Evolutionary conservation across 106 monocot species (phyloP), one percentile per base, ranked within the genome.

Genomic region (Dendrobium catenatum): DNA sequence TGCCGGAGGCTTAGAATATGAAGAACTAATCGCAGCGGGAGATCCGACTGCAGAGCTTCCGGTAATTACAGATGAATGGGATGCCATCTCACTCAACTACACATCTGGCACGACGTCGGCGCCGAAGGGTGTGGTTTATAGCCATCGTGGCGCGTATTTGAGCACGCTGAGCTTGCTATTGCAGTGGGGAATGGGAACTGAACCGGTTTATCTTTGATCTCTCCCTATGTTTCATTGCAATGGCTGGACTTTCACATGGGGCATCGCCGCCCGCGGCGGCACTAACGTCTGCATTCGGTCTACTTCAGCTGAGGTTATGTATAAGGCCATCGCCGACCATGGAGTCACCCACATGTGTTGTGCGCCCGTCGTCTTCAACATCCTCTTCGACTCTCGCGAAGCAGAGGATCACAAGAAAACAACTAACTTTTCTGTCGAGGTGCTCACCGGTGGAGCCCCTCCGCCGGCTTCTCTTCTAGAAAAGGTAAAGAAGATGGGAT

Each of bases 161-260:
- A 92, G 89, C 85, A 89, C 94, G 7, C 27, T 94, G 46, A 86
- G 80, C 76, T 84, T 89, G 4, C 86, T 94, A 17, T 86, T 96
- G 9, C 90, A 92, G 51, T 96, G 96, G 96, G 92, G 82, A 2
- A 90, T 96, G 2, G 85, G 82, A 4, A 19, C 51, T 18, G 88
- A 91, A 64, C 96, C 94, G 0, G 96, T 96, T 4, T 96, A 96
- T 79, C 59, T 94, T 4, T 96, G 94, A 94, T 86, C 96, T 0
- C 86, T 96, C 31, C 93, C 94, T 20, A 96, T 96, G 96, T 96
- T 96, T 75, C 96, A 96, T 70, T 96, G 96, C 83, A 96, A 96
- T 74, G 96, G 94, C 1, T 96, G 96, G 94, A 90, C 92, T 29
- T 90, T 96, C 88, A 88, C 96, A 0, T 96, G 96, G 96, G 92